Conservation (phyloP, 495 filamentous ascomycete species). For the Talaromyces stipitatus region DNA sequence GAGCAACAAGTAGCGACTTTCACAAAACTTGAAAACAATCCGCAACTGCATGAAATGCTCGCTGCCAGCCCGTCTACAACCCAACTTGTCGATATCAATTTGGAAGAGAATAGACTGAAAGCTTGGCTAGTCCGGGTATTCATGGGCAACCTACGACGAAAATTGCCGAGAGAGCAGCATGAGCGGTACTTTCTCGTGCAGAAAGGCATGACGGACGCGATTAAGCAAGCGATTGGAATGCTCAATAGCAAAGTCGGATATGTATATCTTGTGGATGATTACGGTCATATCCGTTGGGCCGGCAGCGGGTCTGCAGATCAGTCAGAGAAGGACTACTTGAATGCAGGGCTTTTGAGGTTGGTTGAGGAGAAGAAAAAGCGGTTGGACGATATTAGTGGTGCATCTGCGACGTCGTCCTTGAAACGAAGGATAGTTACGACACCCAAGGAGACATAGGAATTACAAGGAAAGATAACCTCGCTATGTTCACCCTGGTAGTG, state of each 20-base stretch:
- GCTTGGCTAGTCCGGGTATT: slow-evolving; percentile 66
- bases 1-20: slow-evolving; percentile 73
- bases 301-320: slow-evolving; percentile 70
- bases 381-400: not conserved
- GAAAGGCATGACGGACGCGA: slow-evolving; percentile 62
- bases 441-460: slow-evolving; percentile 7
- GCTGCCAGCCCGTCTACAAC: slow-evolving; percentile 30
- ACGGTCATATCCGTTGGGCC: slow-evolving; percentile 91
- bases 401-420: not conserved
- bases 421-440: slow-evolving; percentile 17
- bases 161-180: slow-evolving; percentile 53
- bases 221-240: slow-evolving; percentile 71
- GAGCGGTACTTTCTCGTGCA: slow-evolving; percentile 75
- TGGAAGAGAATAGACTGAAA: slow-evolving; percentile 76
- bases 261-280: slow-evolving; percentile 81
- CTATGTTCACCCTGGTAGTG: not conserved
- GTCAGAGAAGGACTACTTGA: slow-evolving; percentile 63
- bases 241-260: slow-evolving; percentile 89
- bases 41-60: slow-evolving; percentile 49
- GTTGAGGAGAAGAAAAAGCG: slow-evolving; percentile 45
- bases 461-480: not conserved
- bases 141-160: slow-evolving; percentile 49
- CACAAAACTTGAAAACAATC: slow-evolving; percentile 53
- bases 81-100: slow-evolving; percentile 77
- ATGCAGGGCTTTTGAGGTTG: slow-evolving; percentile 59